Percentiles rank a stretch among this genome's conserved stretches.
Evolutionary conservation across 1,284 basidiomycete genomes (phyloP).

Genomic region (Apiotrichum laibachii): DNA sequence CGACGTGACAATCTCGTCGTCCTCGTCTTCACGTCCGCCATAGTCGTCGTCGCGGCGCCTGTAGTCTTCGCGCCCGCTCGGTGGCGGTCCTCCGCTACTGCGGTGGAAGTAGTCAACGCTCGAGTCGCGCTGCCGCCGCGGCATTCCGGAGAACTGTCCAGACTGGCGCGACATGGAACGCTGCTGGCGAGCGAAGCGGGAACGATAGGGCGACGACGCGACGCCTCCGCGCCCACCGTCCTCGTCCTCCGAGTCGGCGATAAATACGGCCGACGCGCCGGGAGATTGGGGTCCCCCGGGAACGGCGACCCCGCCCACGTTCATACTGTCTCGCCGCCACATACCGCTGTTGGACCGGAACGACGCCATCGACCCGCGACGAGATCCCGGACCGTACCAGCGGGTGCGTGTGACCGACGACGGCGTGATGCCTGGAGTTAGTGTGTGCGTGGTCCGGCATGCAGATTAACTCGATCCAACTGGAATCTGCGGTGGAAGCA

Average conservation of each 20-base stretch:
- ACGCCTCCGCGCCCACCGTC: constrained; percentile 9
- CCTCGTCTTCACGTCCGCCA: constrained; percentile 20
- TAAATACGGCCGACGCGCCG: constrained; percentile 35
- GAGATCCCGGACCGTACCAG: constrained; percentile 31
- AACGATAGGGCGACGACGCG: constrained; percentile 13
- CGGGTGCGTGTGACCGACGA: constrained; percentile 40
- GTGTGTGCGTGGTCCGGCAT: not conserved
- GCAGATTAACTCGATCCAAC: no score
- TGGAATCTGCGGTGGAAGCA: no score
- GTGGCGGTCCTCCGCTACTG: not conserved
- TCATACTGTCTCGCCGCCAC: constrained; percentile 25
- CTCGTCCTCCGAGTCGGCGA: constrained; percentile 45
- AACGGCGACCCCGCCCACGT: constrained; percentile 14
- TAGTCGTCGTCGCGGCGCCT: constrained; percentile 14
- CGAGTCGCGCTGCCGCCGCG: constrained; percentile 11
- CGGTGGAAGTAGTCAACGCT: constrained; percentile 13
- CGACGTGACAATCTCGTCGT: constrained; percentile 14
- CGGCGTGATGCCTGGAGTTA: constrained; percentile 31
- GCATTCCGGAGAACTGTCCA: not conserved
- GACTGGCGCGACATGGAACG: no score
- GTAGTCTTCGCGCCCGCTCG: constrained; percentile 1
- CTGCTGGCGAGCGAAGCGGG: constrained; percentile 1
- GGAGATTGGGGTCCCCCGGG: constrained; percentile 30
- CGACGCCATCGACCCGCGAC: constrained; percentile 30
- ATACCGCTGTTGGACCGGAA: constrained; percentile 25